Evolutionary conservation across 768 basidiomycete genomes (phyloP).

Genomic region (Dentipellis sp.): DNA sequence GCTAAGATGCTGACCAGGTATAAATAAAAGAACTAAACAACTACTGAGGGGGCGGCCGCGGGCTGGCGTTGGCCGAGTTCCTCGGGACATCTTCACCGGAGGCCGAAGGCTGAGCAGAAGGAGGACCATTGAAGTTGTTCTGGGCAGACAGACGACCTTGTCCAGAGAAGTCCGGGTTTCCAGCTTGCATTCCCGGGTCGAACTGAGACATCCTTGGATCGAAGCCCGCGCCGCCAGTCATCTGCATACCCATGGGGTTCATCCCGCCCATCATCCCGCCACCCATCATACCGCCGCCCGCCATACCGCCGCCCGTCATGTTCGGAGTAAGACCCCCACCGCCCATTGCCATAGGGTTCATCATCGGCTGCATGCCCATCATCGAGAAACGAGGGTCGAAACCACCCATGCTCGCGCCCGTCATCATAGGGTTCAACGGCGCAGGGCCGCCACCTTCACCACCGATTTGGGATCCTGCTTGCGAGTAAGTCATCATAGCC

Average conservation of each 20-base stretch:
- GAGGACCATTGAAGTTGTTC: not conserved
- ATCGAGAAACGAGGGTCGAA: conserved; percentile 3
- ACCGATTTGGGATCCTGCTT: conserved; percentile 64
- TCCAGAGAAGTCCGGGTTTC: conserved; percentile 1
- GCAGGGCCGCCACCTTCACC: conserved; percentile 40
- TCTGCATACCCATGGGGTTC: conserved; percentile 9
- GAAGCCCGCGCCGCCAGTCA: conserved; percentile 6
- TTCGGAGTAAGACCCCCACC: conserved; percentile 6
- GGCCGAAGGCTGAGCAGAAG: too few relatives aligned
- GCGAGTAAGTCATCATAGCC: conserved; percentile 77
- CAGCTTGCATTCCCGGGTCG: conserved; percentile 8
- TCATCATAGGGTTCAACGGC: conserved; percentile 35
- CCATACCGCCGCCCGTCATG: conserved; percentile 14
- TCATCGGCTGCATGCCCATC: conserved; percentile 13
- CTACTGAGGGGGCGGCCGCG: not conserved
- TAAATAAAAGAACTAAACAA: not conserved
- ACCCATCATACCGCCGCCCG: conserved; percentile 19
- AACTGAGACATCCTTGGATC: conserved; percentile 5
- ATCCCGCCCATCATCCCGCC: conserved; percentile 1
- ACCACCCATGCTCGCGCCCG: conserved; percentile 7
- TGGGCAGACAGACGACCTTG: not conserved
- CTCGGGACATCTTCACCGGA: not conserved
- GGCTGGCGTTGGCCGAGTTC: not conserved
- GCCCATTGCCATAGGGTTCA: conserved; percentile 16
- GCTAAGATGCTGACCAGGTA: too few relatives aligned